Conservation (phyloP, 2,329 filamentous ascomycete species). For the Colletotrichum salicis region DNA sequence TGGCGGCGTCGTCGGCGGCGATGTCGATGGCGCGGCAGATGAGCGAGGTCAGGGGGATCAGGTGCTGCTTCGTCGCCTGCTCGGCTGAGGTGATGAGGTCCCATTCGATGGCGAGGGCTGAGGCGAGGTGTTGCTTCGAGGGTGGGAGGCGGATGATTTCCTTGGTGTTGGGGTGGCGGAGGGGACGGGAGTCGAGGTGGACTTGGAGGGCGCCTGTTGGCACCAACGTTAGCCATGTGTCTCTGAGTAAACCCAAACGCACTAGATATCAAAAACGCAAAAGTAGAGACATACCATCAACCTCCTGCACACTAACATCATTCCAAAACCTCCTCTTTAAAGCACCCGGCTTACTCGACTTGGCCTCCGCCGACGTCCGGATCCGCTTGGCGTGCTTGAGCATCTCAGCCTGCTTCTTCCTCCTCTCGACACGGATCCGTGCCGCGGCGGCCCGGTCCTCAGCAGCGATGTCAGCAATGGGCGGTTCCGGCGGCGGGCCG, state of each 20-base stretch:
- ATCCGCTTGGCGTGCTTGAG: constrained; percentile 63
- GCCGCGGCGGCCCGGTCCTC: constrained; percentile 42
- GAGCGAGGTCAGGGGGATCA: constrained; percentile 90
- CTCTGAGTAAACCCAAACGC: not conserved
- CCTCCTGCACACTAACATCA: constrained; percentile 77
- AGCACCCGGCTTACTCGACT: constrained; percentile 52
- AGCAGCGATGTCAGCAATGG: constrained; percentile 54
- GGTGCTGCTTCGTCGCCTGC: constrained; percentile 85
- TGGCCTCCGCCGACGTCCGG: constrained; percentile 46
- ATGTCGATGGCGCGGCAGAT: constrained; percentile 87
- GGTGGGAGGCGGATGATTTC: constrained; percentile 76
- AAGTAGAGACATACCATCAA: constrained; percentile 62
- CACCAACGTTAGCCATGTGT: not conserved
- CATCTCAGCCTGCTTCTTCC: constrained; percentile 65
- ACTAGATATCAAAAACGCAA: not conserved
- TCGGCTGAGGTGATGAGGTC: constrained; percentile 83
- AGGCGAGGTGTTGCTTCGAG: constrained; percentile 83
- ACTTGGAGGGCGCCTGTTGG: constrained; percentile 64
- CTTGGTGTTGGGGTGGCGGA: constrained; percentile 81
- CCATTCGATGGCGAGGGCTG: constrained; percentile 92
- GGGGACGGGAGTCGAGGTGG: constrained; percentile 79
- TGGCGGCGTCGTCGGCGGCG: constrained; percentile 68
- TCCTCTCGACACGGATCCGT: constrained; percentile 58
- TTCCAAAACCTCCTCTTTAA: constrained; percentile 87
- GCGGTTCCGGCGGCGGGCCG: constrained; percentile 69